These are phyloP conservation scores for Exophiala lecanii-corni DNA, from an alignment of 2,329 filamentous ascomycete genomes.

Conservation along the genomic window DNA sequence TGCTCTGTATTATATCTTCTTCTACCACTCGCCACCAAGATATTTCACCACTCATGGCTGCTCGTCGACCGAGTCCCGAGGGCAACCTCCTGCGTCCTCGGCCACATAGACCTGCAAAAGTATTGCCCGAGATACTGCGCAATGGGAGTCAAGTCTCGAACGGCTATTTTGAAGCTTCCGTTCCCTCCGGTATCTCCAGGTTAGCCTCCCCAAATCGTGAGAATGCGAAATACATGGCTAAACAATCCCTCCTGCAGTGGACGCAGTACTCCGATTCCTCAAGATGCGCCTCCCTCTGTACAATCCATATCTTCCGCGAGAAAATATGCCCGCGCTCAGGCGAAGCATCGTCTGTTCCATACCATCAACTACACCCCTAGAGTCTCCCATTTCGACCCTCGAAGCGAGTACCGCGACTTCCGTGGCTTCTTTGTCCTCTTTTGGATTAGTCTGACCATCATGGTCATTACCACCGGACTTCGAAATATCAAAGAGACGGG, in stretches of 20 bases:
- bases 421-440: conserved; percentile 97
- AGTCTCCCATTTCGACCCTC: conserved; percentile 91
- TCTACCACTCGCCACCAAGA: neutral
- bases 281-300: conserved; percentile 88
- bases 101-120: conserved; percentile 6
- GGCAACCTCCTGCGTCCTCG: conserved; percentile 22
- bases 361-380: conserved; percentile 86
- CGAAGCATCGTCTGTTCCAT: conserved; percentile 80
- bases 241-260: conserved; percentile 61
- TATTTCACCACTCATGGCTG: conserved; percentile 7
- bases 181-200: conserved; percentile 35
- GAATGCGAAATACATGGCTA: too few relatives aligned
- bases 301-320: conserved; percentile 80
- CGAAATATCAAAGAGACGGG: conserved; percentile 93
- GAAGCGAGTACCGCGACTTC: conserved; percentile 89
- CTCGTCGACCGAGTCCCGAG: conserved; percentile 12
- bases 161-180: conserved; percentile 27
- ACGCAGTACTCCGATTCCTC: conserved; percentile 74
- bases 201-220: conserved; percentile 18
- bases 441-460: conserved; percentile 94
- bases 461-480: conserved; percentile 91
- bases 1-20: neutral
- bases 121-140: conserved; percentile 15
- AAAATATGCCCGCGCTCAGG: conserved; percentile 75
- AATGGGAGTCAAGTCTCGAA: conserved; percentile 26